Percentiles rank a stretch among this genome's conserved stretches.
These are phyloP conservation scores for Penicillium paxilli DNA, from an alignment of 495 filamentous ascomycete species.

Conservation along the genomic window DNA sequence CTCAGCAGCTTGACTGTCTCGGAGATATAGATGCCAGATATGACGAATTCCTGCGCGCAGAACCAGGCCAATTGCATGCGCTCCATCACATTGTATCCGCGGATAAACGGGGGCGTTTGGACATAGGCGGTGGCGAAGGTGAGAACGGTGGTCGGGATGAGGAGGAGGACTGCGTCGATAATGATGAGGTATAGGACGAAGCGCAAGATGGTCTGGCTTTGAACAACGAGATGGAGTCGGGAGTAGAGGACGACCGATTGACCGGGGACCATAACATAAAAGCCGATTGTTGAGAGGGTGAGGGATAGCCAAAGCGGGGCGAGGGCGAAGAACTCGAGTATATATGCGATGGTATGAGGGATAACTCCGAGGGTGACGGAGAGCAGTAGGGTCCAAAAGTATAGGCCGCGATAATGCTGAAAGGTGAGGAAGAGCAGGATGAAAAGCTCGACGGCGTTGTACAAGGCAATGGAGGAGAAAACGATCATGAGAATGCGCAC, in stretches of 20 bases:
- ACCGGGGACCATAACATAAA: slow-evolving; percentile 62
- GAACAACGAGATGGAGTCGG: slow-evolving; percentile 60
- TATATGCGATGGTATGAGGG: slow-evolving; percentile 54
- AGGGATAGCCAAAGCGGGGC: slow-evolving; percentile 37
- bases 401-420: slow-evolving; percentile 44
- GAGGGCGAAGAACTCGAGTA: slow-evolving; percentile 53
- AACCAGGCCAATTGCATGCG: slow-evolving; percentile 60
- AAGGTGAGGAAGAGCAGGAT: slow-evolving; percentile 51
- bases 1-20: slow-evolving; percentile 49
- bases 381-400: slow-evolving; percentile 52
- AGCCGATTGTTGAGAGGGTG: slow-evolving; percentile 51
- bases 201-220: slow-evolving; percentile 47
- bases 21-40: slow-evolving; percentile 57
- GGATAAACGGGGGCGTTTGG: slow-evolving; percentile 29
- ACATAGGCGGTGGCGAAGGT: slow-evolving; percentile 45
- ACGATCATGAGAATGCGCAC: slow-evolving; percentile 45
- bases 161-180: slow-evolving; percentile 47
- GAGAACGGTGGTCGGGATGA: slow-evolving; percentile 54
- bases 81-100: slow-evolving; percentile 55
- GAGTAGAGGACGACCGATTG: slow-evolving; percentile 70
- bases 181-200: slow-evolving; percentile 58
- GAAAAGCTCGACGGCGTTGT: slow-evolving; percentile 53
- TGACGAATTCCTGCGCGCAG: slow-evolving; percentile 57
- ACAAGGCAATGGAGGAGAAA: slow-evolving; percentile 50
- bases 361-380: slow-evolving; percentile 49